Percentiles rank a stretch among this genome's conserved stretches.
These are phyloP conservation scores for Fusarium sp. DNA, from an alignment of 2,329 filamentous ascomycete species.

Conservation along the genomic window DNA sequence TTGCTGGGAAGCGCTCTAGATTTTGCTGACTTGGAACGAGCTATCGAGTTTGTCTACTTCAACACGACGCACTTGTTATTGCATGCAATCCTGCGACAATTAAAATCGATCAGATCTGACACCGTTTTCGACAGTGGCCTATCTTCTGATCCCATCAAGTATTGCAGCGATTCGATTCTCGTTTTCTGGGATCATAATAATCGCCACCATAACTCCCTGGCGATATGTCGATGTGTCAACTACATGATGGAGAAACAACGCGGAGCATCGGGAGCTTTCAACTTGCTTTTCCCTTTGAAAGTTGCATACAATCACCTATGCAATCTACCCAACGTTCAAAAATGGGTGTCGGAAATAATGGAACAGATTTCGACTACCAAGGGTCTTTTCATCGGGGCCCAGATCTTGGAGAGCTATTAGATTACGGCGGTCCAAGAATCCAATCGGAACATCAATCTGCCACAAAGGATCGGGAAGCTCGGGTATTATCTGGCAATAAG, in stretches of 20 bases:
- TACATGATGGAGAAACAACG: neutral
- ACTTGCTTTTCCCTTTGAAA: neutral
- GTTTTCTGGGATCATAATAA: neutral
- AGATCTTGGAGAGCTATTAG: neutral
- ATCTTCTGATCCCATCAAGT: neutral
- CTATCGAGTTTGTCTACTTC: neutral
- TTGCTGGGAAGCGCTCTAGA: neutral
- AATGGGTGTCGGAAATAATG: neutral
- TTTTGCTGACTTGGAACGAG: neutral
- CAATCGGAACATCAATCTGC: too few relatives aligned
- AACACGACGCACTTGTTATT: neutral
- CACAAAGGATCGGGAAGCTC: too few relatives aligned
- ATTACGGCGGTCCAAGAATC: too few relatives aligned
- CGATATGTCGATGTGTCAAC: neutral
- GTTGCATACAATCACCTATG: neutral
- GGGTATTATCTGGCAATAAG: too few relatives aligned
- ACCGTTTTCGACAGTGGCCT: neutral
- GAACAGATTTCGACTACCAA: neutral
- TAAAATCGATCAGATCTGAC: neutral
- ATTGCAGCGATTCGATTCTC: neutral
- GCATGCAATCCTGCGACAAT: neutral
- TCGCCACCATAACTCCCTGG: neutral
- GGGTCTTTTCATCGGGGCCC: neutral
- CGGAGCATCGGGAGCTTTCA: neutral
- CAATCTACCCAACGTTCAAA: neutral